Conservation (phyloP, 805 yeast genomes). For the Cyberlindnera mississippiensis region DNA sequence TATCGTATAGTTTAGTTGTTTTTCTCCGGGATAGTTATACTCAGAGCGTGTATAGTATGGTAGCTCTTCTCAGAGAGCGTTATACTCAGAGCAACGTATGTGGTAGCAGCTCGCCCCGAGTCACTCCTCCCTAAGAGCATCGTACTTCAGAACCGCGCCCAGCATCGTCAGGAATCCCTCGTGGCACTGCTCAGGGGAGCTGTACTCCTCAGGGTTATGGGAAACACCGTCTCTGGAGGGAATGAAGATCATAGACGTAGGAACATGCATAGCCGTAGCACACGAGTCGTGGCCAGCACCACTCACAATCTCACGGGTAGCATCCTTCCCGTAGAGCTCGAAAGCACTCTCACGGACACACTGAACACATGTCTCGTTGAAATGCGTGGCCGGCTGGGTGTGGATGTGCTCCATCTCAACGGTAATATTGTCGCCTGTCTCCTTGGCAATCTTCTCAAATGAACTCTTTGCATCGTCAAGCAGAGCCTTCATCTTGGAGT, state of each 20-base stretch:
- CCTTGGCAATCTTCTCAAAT: constrained; percentile 34
- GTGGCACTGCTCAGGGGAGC: constrained; percentile 60
- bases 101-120: background rate
- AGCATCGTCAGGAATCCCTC: constrained; percentile 56
- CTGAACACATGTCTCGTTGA: constrained; percentile 46
- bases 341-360: constrained; percentile 51
- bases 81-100: no score
- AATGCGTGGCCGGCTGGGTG: constrained; percentile 53
- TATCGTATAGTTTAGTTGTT: no score
- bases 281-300: constrained; percentile 80
- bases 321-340: constrained; percentile 43
- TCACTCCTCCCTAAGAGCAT: constrained; percentile 22
- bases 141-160: constrained; percentile 44
- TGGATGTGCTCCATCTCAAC: constrained; percentile 42
- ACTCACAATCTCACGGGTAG: constrained; percentile 46
- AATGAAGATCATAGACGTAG: constrained; percentile 72
- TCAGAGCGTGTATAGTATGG: no score
- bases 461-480: constrained; percentile 36
- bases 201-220: constrained; percentile 64
- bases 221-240: constrained; percentile 65
- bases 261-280: constrained; percentile 48
- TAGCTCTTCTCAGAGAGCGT: no score
- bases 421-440: constrained; percentile 30
- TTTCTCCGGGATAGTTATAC: no score
- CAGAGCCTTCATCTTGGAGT: constrained; percentile 37